These are phyloP conservation scores for Xerophyta viscosa DNA, from an alignment of 106 monocot genomes.

Conservation along the genomic window DNA sequence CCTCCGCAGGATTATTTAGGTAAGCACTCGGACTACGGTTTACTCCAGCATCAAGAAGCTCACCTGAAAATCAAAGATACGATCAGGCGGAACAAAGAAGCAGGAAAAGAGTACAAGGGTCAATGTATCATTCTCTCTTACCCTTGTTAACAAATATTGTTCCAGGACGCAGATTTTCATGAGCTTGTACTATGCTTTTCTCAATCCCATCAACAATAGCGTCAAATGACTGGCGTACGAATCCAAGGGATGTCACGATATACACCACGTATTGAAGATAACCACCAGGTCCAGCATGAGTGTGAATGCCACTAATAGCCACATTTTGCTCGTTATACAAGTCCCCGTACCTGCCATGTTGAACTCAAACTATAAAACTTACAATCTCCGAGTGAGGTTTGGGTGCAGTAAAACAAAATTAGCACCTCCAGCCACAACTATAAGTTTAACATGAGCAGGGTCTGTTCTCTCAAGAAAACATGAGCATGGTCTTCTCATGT, in stretches of 20 bases:
- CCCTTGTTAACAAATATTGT: conserved; percentile 28
- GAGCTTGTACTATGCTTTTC: conserved; percentile 24
- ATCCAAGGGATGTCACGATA: conserved; percentile 25
- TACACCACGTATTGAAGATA: conserved; percentile 30
- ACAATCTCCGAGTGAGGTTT: no score
- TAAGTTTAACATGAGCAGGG: no score
- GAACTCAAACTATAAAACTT: neutral
- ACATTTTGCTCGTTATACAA: conserved; percentile 25
- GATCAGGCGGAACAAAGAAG: neutral
- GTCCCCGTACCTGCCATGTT: conserved; percentile 18
- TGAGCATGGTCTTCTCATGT: no score
- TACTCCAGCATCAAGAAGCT: conserved; percentile 18
- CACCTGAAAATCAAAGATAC: conserved; percentile 7
- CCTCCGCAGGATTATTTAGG: conserved; percentile 14
- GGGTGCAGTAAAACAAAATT: no score
- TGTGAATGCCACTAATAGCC: conserved; percentile 29
- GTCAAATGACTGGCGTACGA: conserved; percentile 26
- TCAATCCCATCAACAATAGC: conserved; percentile 22
- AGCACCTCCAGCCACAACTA: no score
- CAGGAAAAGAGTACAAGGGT: no score
- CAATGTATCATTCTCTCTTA: no score
- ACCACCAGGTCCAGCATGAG: conserved; percentile 29
- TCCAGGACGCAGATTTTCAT: conserved; percentile 17
- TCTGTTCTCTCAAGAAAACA: no score
- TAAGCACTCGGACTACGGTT: conserved; percentile 31